A percentile compares a stretch with the other conserved stretches of the same genome.
Evolutionary conservation across 176 grass and related monocot species (phyloP).

Genomic region (Oryza officinalis): DNA sequence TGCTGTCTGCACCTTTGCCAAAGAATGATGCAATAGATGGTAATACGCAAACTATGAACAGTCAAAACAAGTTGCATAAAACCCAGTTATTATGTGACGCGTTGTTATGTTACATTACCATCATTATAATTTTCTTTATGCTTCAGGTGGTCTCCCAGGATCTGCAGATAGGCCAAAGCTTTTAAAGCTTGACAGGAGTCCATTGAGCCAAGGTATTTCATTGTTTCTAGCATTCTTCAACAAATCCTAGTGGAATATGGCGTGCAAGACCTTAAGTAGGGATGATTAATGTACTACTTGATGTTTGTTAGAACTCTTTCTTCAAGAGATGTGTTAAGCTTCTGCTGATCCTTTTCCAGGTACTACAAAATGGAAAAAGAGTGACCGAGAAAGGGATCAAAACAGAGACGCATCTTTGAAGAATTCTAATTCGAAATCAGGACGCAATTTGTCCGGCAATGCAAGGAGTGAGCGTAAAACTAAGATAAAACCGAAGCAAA

Average conservation of each 20-base stretch:
- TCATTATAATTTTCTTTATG: constrained; percentile 11
- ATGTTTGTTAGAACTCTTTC: constrained; percentile 34
- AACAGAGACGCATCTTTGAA: constrained; percentile 48
- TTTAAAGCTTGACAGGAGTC: constrained; percentile 55
- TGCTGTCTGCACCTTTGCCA: constrained; percentile 47
- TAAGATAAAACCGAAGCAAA: constrained; percentile 82
- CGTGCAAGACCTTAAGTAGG: neutral
- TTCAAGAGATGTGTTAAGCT: constrained; percentile 18
- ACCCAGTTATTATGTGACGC: neutral
- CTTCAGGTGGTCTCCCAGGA: constrained; percentile 29
- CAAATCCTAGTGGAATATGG: constrained; percentile 34
- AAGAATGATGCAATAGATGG: constrained; percentile 50
- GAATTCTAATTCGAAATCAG: constrained; percentile 56
- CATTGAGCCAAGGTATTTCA: constrained; percentile 52
- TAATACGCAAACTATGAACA: constrained; percentile 25
- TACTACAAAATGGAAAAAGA: constrained; percentile 66
- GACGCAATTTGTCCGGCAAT: constrained; percentile 54
- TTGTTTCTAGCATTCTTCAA: constrained; percentile 37
- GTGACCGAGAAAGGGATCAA: constrained; percentile 57
- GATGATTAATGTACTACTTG: constrained; percentile 42
- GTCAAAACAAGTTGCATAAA: neutral
- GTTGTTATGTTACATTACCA: neutral
- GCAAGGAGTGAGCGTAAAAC: constrained; percentile 65
- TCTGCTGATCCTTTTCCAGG: constrained; percentile 25
- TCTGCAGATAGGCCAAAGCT: constrained; percentile 41